These are phyloP conservation scores for Penicillium sp. DNA, from an alignment of 2,329 filamentous ascomycete species.

Conservation along the genomic window DNA sequence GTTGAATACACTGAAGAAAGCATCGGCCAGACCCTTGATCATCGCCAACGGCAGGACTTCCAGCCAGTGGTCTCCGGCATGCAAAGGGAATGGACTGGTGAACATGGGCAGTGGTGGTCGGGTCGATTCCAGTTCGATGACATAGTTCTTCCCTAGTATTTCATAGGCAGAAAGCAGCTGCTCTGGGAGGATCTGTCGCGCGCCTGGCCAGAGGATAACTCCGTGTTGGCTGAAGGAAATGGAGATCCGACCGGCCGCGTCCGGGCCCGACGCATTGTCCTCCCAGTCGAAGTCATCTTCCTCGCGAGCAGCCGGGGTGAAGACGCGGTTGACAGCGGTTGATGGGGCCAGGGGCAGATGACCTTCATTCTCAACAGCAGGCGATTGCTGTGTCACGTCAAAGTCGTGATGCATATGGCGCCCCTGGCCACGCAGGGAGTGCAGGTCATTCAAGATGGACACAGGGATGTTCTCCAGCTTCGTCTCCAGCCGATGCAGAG, in stretches of 20 bases:
- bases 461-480: slow-evolving; percentile 51
- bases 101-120: slow-evolving; percentile 46
- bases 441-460: slow-evolving; percentile 30
- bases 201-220: slow-evolving; percentile 51
- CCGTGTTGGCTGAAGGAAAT: slow-evolving; percentile 54
- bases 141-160: slow-evolving; percentile 48
- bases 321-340: slow-evolving; percentile 17
- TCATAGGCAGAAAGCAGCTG: slow-evolving; percentile 39
- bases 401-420: slow-evolving; percentile 17
- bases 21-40: slow-evolving; percentile 53
- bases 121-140: slow-evolving; percentile 50
- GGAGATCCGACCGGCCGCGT: slow-evolving; percentile 36
- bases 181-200: slow-evolving; percentile 45
- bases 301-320: slow-evolving; percentile 29
- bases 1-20: slow-evolving; percentile 56
- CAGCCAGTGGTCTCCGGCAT: slow-evolving; percentile 44
- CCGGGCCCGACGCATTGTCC: slow-evolving; percentile 27
- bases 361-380: slow-evolving; percentile 11
- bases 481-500: slow-evolving; percentile 52
- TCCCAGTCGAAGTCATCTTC: slow-evolving; percentile 32
- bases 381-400: slow-evolving; percentile 16
- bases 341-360: slow-evolving; percentile 11
- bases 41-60: slow-evolving; percentile 48
- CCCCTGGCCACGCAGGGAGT: slow-evolving; percentile 33
- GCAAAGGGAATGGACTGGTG: slow-evolving; percentile 37